Conservation (phyloP, 495 filamentous ascomycete genomes). For the Aspergillus homomorphus region DNA sequence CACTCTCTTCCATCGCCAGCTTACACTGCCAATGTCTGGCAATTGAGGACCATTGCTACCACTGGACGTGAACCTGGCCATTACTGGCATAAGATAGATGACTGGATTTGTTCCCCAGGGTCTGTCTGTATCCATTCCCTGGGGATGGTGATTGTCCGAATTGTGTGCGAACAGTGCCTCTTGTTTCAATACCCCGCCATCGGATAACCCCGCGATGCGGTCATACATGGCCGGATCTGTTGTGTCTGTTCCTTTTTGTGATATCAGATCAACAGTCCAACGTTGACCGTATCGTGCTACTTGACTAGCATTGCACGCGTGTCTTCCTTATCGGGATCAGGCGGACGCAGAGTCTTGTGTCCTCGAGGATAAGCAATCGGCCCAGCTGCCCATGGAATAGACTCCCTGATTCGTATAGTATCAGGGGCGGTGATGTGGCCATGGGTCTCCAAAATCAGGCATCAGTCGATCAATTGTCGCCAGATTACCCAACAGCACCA, state of each 20-base stretch:
- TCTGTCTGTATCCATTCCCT: not conserved
- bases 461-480: not conserved
- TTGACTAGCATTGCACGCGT: not conserved
- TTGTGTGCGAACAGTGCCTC: not conserved
- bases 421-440: not conserved
- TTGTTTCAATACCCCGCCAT: slow-evolving; percentile 19
- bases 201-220: slow-evolving; percentile 21
- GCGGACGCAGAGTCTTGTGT: not conserved
- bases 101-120: no score
- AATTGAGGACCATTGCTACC: not conserved
- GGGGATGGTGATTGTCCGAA: not conserved
- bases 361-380: not conserved
- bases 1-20: slow-evolving; percentile 19
- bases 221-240: slow-evolving; percentile 10
- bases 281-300: not conserved
- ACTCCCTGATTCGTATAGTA: not conserved
- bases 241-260: slow-evolving; percentile 10
- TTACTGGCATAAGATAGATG: no score
- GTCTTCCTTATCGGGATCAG: not conserved
- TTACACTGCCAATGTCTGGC: not conserved
- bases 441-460: not conserved
- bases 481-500: not conserved
- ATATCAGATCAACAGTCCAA: not conserved
- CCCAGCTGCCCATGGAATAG: not conserved
- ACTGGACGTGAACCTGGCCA: not conserved